These are phyloP conservation scores for Populus deltoides DNA, from an alignment of 345 rosid species.

Conservation along the genomic window DNA sequence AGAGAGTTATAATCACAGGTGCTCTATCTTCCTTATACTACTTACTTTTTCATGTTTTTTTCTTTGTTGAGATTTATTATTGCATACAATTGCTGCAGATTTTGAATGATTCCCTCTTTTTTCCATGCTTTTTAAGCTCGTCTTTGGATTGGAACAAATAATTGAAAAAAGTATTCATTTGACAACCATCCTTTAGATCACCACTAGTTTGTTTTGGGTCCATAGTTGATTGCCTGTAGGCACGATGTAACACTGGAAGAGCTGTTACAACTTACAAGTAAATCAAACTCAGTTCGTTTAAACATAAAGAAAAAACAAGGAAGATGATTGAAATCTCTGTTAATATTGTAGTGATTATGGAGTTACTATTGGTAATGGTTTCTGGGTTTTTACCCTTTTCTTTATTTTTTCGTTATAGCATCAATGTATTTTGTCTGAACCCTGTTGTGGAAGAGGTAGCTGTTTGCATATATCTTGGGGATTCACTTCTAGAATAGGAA, in stretches of 20 bases:
- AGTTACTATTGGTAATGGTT: not conserved
- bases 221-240: not conserved
- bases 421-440: not conserved
- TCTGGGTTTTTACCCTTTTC: not conserved
- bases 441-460: not conserved
- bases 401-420: not conserved
- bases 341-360: not conserved
- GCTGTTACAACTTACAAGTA: not conserved
- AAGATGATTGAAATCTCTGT: not conserved
- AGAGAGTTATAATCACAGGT: no score
- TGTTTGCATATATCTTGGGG: not conserved
- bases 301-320: not conserved
- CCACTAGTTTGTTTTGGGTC: not conserved
- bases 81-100: no score
- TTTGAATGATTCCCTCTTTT: no score
- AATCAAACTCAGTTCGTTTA: not conserved
- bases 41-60: no score
- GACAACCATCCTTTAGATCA: not conserved
- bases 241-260: not conserved
- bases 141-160: no score
- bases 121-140: no score
- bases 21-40: no score
- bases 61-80: no score
- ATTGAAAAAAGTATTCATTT: no score
- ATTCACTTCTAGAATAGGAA: not conserved